These are phyloP conservation scores for Clonostachys solani DNA, from an alignment of 2,329 filamentous ascomycete genomes.

Conservation along the genomic window DNA sequence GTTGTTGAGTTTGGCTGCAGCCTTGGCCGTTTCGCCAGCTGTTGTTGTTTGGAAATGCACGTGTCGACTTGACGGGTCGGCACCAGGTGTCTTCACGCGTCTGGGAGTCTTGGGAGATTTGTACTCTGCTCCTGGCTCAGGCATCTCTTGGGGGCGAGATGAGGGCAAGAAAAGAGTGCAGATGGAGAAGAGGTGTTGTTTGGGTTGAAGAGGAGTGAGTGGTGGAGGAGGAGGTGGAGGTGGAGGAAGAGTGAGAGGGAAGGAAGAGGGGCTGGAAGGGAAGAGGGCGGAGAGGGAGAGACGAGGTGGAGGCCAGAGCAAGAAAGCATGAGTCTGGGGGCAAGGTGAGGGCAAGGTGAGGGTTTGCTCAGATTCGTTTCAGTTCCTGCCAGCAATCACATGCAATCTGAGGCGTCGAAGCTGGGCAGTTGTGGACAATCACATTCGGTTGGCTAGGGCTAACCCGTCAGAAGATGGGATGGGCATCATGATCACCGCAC, in stretches of 20 bases:
- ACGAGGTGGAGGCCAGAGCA: not conserved
- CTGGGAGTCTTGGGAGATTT: conserved; percentile 22
- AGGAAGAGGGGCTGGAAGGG: not conserved
- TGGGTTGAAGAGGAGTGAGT: not conserved
- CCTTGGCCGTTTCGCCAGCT: not conserved
- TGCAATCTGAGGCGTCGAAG: no score
- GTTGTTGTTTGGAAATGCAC: conserved; percentile 16
- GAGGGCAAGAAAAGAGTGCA: not conserved
- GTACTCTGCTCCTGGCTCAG: conserved; percentile 12
- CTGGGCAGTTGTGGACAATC: no score
- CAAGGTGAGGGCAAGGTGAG: not conserved
- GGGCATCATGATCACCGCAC: no score
- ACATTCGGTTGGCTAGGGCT: no score
- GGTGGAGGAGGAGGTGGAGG: not conserved
- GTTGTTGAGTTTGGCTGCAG: not conserved
- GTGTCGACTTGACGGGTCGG: conserved; percentile 16
- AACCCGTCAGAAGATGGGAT: no score
- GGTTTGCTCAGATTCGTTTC: no score
- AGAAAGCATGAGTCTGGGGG: not conserved
- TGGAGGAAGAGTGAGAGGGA: conserved; percentile 1
- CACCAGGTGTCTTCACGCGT: conserved; percentile 14
- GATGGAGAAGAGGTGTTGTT: not conserved
- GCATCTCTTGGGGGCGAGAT: conserved; percentile 11
- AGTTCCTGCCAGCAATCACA: no score
- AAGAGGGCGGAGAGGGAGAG: not conserved